Base-by-base conservation (phyloP, 441 rosid genomes). In the Aquilaria agallochum region DNA sequence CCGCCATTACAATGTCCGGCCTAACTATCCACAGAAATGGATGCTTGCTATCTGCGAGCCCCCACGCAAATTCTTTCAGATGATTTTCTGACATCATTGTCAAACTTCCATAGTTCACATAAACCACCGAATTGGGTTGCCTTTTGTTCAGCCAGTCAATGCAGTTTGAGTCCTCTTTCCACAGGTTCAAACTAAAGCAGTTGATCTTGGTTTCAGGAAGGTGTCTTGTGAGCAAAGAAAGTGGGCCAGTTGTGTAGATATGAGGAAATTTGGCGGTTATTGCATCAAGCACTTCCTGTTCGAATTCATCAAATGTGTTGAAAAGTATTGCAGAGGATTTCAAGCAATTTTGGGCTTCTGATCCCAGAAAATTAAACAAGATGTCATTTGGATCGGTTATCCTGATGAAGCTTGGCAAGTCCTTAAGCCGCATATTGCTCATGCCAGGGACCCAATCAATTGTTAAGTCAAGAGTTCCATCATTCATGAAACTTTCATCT, bases 381-480 rank as follows among this genome's bases (percentile, higher is more conserved):
- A 64, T 51, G 8, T 72, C 81, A 4, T 67, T 31, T 15, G 14
- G 52, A 70, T 83, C 34, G 0, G 75, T 80, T 9, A 70, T 68
- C 63, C 80, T 61, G 30, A 65, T 53, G 20, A 69, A 71, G 32
- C 70, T 71, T 6, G 84, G 85, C 31, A 80, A 56, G 63, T 83
- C 83, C 49, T 62, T 76, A 6, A 80, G 71, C 15, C 78, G 72
- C 5, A 75, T 66, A 72, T 78, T 75, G 8, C 49, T 68, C 82
- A 82, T 59, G 1, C 82, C 77, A 0, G 76, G 85, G n/a, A 83
- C 65, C 80, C 79, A 80, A 56, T 76, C 78, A 14, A 83, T 46
- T 2, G 70, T 58, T 1, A 31, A 57, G 0, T 73, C 75, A 5
- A 79, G 74, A 4, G 69, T 74, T 3, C 83, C 85, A 55, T 80